Percentiles rank a stretch among this genome's conserved stretches.
phyloP scores from a whole-genome alignment of 495 filamentous ascomycete species.

The Daldinia decipiens region DNA sequence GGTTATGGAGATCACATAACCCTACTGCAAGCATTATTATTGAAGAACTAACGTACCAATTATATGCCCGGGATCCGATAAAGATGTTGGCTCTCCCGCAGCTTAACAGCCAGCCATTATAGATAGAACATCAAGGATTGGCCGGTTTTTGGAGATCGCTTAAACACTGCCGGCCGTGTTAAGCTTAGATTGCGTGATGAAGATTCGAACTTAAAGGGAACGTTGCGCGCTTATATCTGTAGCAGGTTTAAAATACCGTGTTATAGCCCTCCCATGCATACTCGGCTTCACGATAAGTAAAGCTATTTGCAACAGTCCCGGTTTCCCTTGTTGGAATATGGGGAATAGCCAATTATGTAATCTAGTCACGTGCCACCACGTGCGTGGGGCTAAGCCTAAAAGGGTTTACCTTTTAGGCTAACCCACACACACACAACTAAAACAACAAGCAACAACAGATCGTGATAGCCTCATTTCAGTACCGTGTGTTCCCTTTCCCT shows the following conservation, averaged over 20 bases:
- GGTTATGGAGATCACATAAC: background rate
- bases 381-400: too few species aligned
- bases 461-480: too few species aligned
- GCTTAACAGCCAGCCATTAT: conserved; percentile 24
- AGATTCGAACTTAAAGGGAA: conserved; percentile 36
- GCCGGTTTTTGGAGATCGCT: conserved; percentile 25
- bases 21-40: background rate
- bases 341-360: too few species aligned
- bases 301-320: conserved; percentile 4
- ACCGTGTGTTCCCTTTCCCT: too few species aligned
- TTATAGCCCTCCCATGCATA: conserved; percentile 4
- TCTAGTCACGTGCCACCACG: too few species aligned
- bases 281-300: conserved; percentile 14
- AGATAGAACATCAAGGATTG: conserved; percentile 26
- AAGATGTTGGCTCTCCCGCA: conserved; percentile 1
- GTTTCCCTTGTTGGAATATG: too few species aligned
- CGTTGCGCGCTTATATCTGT: conserved; percentile 37
- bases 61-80: background rate
- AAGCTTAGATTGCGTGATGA: conserved; percentile 37
- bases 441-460: too few species aligned
- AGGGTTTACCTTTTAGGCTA: too few species aligned
- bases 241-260: conserved; percentile 2
- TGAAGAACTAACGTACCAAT: background rate
- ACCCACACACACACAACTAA: too few species aligned
- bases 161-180: conserved; percentile 18